Base-by-base conservation (phyloP, 2,329 filamentous ascomycete species). In the Hymenoscyphus fraxineus region DNA sequence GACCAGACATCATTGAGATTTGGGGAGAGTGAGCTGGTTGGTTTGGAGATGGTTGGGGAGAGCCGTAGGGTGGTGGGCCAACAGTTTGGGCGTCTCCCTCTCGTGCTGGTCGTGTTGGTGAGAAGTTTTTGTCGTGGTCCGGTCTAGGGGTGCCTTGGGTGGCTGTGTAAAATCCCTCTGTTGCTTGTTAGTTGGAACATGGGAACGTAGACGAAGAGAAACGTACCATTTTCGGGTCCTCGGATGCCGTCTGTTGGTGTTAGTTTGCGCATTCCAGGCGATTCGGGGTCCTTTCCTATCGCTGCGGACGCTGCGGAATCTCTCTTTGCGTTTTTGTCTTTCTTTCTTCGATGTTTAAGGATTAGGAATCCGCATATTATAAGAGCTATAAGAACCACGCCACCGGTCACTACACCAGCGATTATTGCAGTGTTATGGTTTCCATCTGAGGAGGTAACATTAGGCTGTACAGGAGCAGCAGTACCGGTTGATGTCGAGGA, bases 391-490 rank as follows among this genome's bases (percentile, higher is more conserved):
- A 63, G 32, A 12, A 58, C 56, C 7, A 59, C 35, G 3, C 61
- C 61, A 16, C 31, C 61, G 5, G 55, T 57, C 19, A 58, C 61
- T 6, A 55, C 61, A 41, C 61, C 61, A 22, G 44, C 61, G 19
- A 63, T 63, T 27, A 59, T 59, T 15, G 56, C 27, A 5, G 61
- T 63, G 55, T 63, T 59, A 35, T 35, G 35, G 22, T 40, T 54
- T 12, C 9, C 15, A 57, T 57, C n/a, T 15, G 47, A 35, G 16
- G 32, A 15, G 9, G 15, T 27, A 15, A n/a, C 19, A 16, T 40
- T 38, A 16, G 35, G 12, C 16, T 35, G 32, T 15, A 16, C 35
- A 12, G 60, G n/a, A 57, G 7, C 32, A 32, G 59, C 19, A 16
- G 39, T 31, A 10, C 16, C 9, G 9, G 38, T 62, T 19, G 16